Evolutionary conservation across 345 rosid genomes (phyloP).

Genomic region (Populus davidiana): DNA sequence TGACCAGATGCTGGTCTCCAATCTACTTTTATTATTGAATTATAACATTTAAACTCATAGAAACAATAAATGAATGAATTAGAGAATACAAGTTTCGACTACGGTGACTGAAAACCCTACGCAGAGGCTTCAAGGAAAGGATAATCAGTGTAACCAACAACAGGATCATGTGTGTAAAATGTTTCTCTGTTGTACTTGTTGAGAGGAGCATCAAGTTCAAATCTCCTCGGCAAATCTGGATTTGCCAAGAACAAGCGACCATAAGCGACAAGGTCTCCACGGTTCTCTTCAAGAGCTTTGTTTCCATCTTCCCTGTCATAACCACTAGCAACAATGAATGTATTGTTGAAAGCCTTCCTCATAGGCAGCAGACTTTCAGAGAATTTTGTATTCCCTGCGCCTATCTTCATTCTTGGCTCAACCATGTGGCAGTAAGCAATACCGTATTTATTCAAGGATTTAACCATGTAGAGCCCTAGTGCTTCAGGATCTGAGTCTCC

Average conservation of each 20-base stretch:
- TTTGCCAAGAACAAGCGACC: slow-evolving; percentile 60
- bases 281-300: slow-evolving; percentile 35
- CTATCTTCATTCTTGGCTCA: slow-evolving; percentile 53
- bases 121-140: slow-evolving; percentile 44
- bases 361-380: slow-evolving; percentile 43
- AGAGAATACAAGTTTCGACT: too few relatives aligned
- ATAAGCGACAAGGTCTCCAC: slow-evolving; percentile 50
- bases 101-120: neutral
- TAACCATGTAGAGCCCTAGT: slow-evolving; percentile 53
- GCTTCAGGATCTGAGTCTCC: slow-evolving; percentile 61
- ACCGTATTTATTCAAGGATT: slow-evolving; percentile 47
- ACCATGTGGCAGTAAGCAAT: slow-evolving; percentile 64
- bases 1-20: too few relatives aligned
- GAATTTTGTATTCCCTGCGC: slow-evolving; percentile 19
- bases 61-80: too few relatives aligned
- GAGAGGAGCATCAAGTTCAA: slow-evolving; percentile 47
- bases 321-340: slow-evolving; percentile 58
- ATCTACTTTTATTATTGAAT: too few relatives aligned
- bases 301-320: slow-evolving; percentile 45
- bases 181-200: slow-evolving; percentile 50
- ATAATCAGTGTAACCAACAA: slow-evolving; percentile 58
- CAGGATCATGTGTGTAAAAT: slow-evolving; percentile 47
- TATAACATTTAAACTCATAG: too few relatives aligned
- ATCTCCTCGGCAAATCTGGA: slow-evolving; percentile 69
- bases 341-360: slow-evolving; percentile 58